Percentiles rank a stretch among this genome's conserved stretches.
These are phyloP conservation scores for Calonectria pseudoreteaudii DNA, from an alignment of 2,329 filamentous ascomycete species.

Conservation along the genomic window DNA sequence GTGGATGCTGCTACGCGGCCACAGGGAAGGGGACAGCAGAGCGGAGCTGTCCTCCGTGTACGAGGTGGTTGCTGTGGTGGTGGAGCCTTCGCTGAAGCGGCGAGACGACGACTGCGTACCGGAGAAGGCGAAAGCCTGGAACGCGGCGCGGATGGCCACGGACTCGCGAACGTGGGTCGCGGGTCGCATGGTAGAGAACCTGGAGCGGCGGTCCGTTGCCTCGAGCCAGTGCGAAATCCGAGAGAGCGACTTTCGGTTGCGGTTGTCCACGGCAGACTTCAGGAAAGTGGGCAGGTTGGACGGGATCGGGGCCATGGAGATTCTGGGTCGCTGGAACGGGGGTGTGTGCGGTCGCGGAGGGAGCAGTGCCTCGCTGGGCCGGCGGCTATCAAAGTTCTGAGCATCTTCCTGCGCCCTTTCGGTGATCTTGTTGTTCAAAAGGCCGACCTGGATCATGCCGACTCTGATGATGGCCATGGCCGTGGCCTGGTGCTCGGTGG, in stretches of 20 bases:
- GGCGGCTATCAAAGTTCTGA: neutral
- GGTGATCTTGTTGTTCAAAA: neutral
- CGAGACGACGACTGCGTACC: neutral
- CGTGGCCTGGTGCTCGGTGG: neutral
- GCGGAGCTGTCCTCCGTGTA: neutral
- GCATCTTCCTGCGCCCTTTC: neutral
- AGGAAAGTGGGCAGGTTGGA: neutral
- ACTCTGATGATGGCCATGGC: neutral
- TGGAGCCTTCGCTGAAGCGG: neutral
- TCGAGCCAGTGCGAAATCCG: neutral
- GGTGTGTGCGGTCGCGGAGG: neutral
- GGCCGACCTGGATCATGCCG: neutral
- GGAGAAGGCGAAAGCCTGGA: neutral
- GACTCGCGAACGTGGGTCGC: neutral
- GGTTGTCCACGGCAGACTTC: neutral
- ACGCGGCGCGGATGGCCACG: neutral
- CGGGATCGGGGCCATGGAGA: neutral
- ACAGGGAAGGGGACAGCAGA: neutral
- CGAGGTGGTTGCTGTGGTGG: neutral
- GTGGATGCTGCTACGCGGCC: neutral
- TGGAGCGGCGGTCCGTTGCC: neutral
- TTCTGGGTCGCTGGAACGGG: neutral
- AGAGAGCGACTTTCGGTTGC: neutral
- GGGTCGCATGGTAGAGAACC: neutral
- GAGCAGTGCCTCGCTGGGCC: neutral